These are phyloP conservation scores for Phialophora verrucosa DNA, from an alignment of 2,329 filamentous ascomycete genomes.

Conservation along the genomic window DNA sequence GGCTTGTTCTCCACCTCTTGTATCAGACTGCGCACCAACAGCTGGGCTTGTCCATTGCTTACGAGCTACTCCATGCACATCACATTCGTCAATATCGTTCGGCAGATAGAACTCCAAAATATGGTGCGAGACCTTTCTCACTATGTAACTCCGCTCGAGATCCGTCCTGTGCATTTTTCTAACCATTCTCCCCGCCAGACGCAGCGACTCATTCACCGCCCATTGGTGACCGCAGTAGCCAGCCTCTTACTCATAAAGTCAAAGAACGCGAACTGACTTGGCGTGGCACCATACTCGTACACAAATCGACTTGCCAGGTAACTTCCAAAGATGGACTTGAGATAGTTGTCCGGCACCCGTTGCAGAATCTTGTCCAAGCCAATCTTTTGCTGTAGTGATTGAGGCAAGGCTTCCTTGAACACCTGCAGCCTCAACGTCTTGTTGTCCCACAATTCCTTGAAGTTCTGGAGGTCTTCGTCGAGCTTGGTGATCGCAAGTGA, in stretches of 20 bases:
- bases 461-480: constrained; percentile 90
- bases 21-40: neutral
- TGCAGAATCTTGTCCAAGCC: constrained; percentile 85
- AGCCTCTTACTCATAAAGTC: constrained; percentile 65
- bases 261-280: constrained; percentile 97
- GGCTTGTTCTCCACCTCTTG: neutral
- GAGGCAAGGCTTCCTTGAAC: constrained; percentile 82
- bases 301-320: constrained; percentile 95
- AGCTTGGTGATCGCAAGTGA: constrained; percentile 93
- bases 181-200: neutral
- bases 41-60: neutral
- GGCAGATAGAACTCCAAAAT: neutral
- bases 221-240: constrained; percentile 24
- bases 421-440: constrained; percentile 77
- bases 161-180: neutral
- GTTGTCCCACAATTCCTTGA: constrained; percentile 86
- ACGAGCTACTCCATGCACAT: neutral
- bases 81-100: neutral
- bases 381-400: constrained; percentile 83
- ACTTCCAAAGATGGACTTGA: constrained; percentile 93
- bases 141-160: neutral
- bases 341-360: constrained; percentile 86
- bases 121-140: neutral
- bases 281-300: constrained; percentile 89
- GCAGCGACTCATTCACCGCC: constrained; percentile 13